Evolutionary conservation across 2,329 filamentous ascomycete species (phyloP).

Genomic region (Trichoderma sp.): DNA sequence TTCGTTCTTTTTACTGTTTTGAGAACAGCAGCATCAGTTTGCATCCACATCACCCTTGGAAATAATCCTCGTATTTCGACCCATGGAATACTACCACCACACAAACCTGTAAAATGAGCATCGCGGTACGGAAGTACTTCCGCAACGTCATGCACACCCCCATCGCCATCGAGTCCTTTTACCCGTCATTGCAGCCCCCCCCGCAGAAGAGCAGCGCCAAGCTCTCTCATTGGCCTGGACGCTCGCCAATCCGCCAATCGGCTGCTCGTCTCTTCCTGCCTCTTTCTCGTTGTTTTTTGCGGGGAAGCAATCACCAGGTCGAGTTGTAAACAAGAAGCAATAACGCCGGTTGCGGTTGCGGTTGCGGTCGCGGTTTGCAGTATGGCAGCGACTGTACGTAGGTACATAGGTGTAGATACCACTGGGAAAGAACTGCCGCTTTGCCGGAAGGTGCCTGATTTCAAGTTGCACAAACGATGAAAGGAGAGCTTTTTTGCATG

Average conservation of each 20-base stretch:
- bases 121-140: background rate
- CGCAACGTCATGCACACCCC: background rate
- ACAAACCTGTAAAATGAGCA: background rate
- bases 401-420: background rate
- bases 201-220: background rate
- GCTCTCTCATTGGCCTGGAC: background rate
- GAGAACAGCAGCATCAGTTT: too few relatives aligned
- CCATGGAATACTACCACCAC: background rate
- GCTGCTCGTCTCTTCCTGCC: background rate
- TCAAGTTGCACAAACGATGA: background rate
- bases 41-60: too few relatives aligned
- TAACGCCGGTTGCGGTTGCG: background rate
- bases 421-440: background rate
- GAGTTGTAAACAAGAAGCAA: background rate
- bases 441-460: background rate
- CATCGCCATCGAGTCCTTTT: background rate
- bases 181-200: background rate
- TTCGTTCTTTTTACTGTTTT: conserved; percentile 13
- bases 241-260: background rate
- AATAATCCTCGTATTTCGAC: background rate
- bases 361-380: background rate
- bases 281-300: conserved; percentile 1
- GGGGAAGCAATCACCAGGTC: background rate
- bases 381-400: background rate
- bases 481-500: background rate